Evolutionary conservation across 2,329 filamentous ascomycete species (phyloP), one percentile per base, ranked within the genome.

Genomic region (Chrysoporthe cubensis): DNA sequence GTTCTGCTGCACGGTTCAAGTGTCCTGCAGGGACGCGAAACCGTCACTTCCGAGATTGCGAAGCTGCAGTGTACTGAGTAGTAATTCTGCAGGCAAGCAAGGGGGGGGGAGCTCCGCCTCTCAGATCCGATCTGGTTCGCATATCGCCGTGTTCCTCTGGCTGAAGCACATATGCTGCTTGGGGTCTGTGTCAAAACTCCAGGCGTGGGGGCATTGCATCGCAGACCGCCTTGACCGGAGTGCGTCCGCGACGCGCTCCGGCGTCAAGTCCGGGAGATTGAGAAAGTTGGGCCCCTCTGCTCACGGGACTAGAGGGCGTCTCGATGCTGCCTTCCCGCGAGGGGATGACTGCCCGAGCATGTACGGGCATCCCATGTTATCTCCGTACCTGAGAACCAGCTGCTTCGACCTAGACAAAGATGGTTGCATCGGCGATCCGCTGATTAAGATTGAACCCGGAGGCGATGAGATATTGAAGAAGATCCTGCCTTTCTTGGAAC

Each of bases 21-120:
- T 56, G 60, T 18, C 21, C 54, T 65, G 64, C 64, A 65, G 64
- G 64, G 56, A 52, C 48, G 44, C 56, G 64, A 60, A 52, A 43
- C 44, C 54, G 14, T 59, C 54, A 42, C 37, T 43, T 32, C 46
- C 44, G 34, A 50, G 5, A 34, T 52, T 62, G 32, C 60, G 52
- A 18, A 50, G 32, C 46, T 32, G 60, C 13, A 50, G n/a, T 21
- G 9, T 40, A 5, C 37, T 9, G 9, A 34, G 9, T n/a, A 21
- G 21, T n/a, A 21, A n/a, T 14, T 34, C 18, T 40, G 32, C 21
- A 26, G 32, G 1, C 32, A 40, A 21, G 11, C 44, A 16, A 57
- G 18, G 46, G 60, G 60, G 60, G 37, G 34, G 40, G 32, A 16
- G 11, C 7, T 34, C 50, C 26, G 50, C 32, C 21, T 26, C 48